Evolutionary conservation across 2,329 filamentous ascomycete species (phyloP), one percentile per base, ranked within the genome.

Genomic region (Rhynchosporium agropyri): DNA sequence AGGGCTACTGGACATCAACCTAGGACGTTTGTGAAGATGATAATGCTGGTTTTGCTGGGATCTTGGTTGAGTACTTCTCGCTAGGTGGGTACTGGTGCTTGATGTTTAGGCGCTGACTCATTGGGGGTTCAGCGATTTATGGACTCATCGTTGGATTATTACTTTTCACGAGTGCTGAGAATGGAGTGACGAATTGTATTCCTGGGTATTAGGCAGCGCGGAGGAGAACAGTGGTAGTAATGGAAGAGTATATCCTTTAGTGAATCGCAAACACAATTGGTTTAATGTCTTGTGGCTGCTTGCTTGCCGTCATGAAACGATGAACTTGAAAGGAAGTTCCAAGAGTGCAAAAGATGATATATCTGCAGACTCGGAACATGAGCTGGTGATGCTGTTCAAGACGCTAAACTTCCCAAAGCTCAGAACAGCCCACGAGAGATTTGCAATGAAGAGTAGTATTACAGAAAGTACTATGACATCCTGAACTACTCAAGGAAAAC

Each of bases 111-210:
- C 33, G 33, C 33, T 36, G 33, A 36, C 33, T 36, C 6, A 36
- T 36, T 15, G 29, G 15, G 26, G n/a, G 46, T 40, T 28, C 45
- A 62, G 63, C 56, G 7, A 67, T 98, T 61, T 98, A 98, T 83
- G 94, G 94, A 78, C 85, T 98, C 74, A 98, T 98, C 77, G 94
- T 98, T 70, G 94, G 93, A 67, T 89, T 98, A 75, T 88, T 98
- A 77, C 97, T 98, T 92, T 97, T 97, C 89, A 96, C 94, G 68
- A 93, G 93, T 83, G 89, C 89, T 40, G 79, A 79, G 60, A 79
- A 85, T 70, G 83, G 86, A 72, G 83, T 81, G 71, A 76, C 70
- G 42, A 31, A 62, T 26, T 68, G 67, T 28, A 53, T 36, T 45
- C 28, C 6, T 33, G 48, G 58, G 28, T 45, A 57, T 46, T 57